A percentile compares a stretch with the other conserved stretches of the same genome.
Evolutionary conservation across 2,329 filamentous ascomycete genomes (phyloP).

Genomic region (Diaporthe ilicicola): DNA sequence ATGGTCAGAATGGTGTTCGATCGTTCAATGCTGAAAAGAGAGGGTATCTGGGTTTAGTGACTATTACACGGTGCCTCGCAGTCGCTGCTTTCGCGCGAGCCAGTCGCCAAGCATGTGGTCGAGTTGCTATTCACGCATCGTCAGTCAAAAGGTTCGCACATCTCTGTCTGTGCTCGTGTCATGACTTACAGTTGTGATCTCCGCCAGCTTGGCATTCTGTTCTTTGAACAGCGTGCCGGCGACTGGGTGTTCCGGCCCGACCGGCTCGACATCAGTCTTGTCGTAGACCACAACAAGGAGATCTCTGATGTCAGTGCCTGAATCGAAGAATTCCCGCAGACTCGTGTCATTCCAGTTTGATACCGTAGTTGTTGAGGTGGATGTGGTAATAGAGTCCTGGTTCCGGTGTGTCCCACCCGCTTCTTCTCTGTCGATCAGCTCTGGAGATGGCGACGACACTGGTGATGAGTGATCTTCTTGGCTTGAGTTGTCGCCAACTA

Average conservation of each 20-base stretch:
- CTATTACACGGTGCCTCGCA: constrained; percentile 57
- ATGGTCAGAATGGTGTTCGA: not conserved
- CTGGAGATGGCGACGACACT: constrained; percentile 65
- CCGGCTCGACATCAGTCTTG: constrained; percentile 82
- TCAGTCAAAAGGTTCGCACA: constrained; percentile 33
- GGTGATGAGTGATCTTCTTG: constrained; percentile 72
- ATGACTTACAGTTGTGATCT: constrained; percentile 79
- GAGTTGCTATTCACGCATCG: constrained; percentile 65
- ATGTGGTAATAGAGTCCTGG: constrained; percentile 60
- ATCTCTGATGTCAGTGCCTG: constrained; percentile 87
- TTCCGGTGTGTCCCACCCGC: constrained; percentile 50
- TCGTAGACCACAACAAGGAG: constrained; percentile 92
- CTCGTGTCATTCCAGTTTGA: constrained; percentile 87
- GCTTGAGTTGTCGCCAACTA: constrained; percentile 76
- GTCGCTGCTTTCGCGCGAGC: constrained; percentile 75
- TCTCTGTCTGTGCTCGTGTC: not conserved
- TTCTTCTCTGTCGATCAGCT: constrained; percentile 61
- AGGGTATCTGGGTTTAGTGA: constrained; percentile 20
- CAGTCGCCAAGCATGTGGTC: constrained; percentile 88
- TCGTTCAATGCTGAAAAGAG: constrained; percentile 15
- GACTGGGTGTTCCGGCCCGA: constrained; percentile 84
- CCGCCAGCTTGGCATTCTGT: constrained; percentile 84
- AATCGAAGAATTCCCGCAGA: constrained; percentile 89
- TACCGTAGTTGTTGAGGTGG: constrained; percentile 63
- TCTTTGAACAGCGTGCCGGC: constrained; percentile 83